phyloP scores from a whole-genome alignment of 2,329 filamentous ascomycete genomes.

The Apiospora sp. region DNA sequence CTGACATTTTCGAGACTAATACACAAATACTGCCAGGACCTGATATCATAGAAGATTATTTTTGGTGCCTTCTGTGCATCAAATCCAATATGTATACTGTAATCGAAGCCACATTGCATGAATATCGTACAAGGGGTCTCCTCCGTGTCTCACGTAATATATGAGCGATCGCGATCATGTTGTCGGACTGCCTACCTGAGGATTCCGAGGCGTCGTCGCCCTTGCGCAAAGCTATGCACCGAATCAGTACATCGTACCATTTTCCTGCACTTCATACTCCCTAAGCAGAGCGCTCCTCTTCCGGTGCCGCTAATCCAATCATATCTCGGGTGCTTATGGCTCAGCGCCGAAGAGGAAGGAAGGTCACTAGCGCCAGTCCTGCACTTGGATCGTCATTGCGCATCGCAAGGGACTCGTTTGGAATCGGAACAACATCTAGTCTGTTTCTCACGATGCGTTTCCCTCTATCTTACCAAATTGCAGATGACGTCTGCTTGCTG shows the following conservation, averaged over 20 bases:
- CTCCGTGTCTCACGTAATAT: neutral
- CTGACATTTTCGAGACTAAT: neutral
- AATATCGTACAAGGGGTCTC: neutral
- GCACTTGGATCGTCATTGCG: constrained; percentile 27
- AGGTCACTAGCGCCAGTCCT: neutral
- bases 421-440: constrained; percentile 16
- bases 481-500: constrained; percentile 27
- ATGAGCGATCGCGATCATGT: neutral
- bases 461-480: neutral
- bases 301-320: neutral
- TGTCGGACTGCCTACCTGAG: neutral
- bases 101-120: constrained; percentile 5
- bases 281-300: neutral
- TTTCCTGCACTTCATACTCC: neutral
- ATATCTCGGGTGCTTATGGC: neutral
- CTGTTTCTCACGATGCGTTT: constrained; percentile 25
- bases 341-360: neutral
- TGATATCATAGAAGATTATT: neutral
- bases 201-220: neutral
- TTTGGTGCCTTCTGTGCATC: neutral
- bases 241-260: neutral
- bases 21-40: neutral
- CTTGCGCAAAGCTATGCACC: neutral
- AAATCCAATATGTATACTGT: neutral
- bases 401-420: constrained; percentile 25